Evolutionary conservation across 1,284 basidiomycete species (phyloP).

Genomic region (Pulveroboletus sp.): DNA sequence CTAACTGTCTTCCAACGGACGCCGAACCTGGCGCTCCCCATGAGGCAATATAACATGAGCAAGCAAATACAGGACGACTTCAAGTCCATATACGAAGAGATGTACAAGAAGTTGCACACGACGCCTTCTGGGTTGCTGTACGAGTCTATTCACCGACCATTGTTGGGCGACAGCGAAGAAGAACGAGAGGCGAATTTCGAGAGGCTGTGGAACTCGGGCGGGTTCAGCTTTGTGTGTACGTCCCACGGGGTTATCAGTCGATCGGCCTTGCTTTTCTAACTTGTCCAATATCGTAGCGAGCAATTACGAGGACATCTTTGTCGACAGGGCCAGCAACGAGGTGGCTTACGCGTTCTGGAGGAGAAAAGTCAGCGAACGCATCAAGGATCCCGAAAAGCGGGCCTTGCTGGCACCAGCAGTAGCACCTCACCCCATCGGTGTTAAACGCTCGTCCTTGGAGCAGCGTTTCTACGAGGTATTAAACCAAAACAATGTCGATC

Average conservation of each 20-base stretch:
- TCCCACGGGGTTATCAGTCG: not conserved
- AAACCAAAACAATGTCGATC: constrained; percentile 21
- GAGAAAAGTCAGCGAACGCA: constrained; percentile 10
- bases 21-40: constrained; percentile 20
- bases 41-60: constrained; percentile 11
- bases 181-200: constrained; percentile 15
- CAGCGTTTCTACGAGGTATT: constrained; percentile 15
- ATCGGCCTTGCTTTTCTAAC: not conserved
- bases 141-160: not conserved
- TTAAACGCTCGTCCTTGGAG: constrained; percentile 11
- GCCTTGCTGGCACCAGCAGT: constrained; percentile 16
- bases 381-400: constrained; percentile 18
- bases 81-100: constrained; percentile 16
- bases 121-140: not conserved
- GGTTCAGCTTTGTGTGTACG: constrained; percentile 9
- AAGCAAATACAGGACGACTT: constrained; percentile 14
- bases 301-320: constrained; percentile 6
- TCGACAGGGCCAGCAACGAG: constrained; percentile 2
- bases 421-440: constrained; percentile 6
- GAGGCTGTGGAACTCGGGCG: constrained; percentile 11
- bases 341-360: constrained; percentile 18
- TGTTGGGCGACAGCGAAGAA: constrained; percentile 9
- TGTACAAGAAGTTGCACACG: constrained; percentile 6
- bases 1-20: constrained; percentile 24
- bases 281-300: not conserved